Evolutionary conservation across 352 stramenopile species (phyloP).

Genomic region (Phytophthora pisi): DNA sequence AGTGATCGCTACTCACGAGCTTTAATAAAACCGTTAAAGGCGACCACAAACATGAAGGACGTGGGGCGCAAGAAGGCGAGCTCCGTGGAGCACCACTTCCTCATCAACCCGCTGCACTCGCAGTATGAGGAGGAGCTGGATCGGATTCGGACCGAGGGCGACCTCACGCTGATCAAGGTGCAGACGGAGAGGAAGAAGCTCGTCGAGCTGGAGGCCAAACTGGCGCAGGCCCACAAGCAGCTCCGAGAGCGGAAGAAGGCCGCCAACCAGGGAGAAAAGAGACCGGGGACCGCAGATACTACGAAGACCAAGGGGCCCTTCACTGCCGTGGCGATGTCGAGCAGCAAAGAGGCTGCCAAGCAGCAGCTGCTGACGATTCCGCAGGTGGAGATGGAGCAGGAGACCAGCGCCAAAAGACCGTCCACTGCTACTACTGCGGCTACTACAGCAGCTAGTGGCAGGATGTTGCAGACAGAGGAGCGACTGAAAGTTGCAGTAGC

Average conservation of each 20-base stretch:
- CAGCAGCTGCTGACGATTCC: constrained; percentile 8
- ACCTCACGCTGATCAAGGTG: constrained; percentile 64
- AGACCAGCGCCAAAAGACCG: constrained; percentile 2
- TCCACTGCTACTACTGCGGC: not conserved
- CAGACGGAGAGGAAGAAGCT: constrained; percentile 92
- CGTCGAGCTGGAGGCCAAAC: constrained; percentile 75
- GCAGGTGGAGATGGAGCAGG: constrained; percentile 4
- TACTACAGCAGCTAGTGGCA: constrained; percentile 19
- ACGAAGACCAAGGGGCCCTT: not conserved
- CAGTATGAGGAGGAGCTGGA: constrained; percentile 85
- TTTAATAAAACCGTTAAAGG: too few species aligned
- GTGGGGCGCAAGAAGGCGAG: constrained; percentile 2
- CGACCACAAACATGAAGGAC: too few species aligned
- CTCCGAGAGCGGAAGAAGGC: constrained; percentile 89
- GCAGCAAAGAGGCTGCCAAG: constrained; percentile 16
- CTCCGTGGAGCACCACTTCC: constrained; percentile 5
- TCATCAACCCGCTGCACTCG: constrained; percentile 19
- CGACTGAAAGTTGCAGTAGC: constrained; percentile 54
- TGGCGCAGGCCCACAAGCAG: constrained; percentile 85
- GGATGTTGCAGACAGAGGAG: constrained; percentile 82
- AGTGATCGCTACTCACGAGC: too few species aligned
- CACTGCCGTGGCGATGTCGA: constrained; percentile 4
- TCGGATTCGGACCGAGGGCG: constrained; percentile 79
- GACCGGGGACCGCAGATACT: not conserved
- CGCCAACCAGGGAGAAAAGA: constrained; percentile 25